Conservation (phyloP, 2,329 filamentous ascomycete species). For the Furcasterigmium sp. region DNA sequence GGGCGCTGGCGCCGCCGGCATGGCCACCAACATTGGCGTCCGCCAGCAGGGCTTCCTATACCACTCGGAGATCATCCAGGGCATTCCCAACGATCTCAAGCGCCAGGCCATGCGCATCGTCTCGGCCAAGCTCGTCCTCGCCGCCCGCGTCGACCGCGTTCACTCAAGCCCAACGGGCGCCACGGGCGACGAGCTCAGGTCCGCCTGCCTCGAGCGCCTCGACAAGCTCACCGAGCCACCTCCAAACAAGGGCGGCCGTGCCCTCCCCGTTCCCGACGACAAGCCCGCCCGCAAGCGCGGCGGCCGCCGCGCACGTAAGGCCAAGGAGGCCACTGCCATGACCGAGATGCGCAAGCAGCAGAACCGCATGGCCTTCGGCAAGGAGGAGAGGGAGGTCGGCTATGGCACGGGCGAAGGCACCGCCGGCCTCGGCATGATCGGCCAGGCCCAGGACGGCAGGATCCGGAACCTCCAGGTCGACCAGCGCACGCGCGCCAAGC, state of each 20-base stretch:
- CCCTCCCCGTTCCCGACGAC: constrained; percentile 88
- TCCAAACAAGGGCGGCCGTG: constrained; percentile 80
- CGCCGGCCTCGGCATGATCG: constrained; percentile 91
- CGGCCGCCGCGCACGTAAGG: constrained; percentile 82
- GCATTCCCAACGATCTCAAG: constrained; percentile 77
- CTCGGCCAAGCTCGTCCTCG: constrained; percentile 88
- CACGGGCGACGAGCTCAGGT: constrained; percentile 74
- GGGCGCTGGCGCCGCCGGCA: constrained; percentile 65
- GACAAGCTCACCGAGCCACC: constrained; percentile 92
- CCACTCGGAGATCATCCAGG: constrained; percentile 82
- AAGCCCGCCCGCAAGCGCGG: constrained; percentile 92
- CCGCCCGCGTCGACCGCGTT: constrained; percentile 82
- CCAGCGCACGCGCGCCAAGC: constrained; percentile 84
- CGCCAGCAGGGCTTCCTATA: constrained; percentile 92
- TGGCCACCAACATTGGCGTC: constrained; percentile 89
- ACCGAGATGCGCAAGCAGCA: constrained; percentile 94
- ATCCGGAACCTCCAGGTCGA: constrained; percentile 88
- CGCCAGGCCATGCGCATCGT: constrained; percentile 94
- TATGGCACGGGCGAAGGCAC: constrained; percentile 84
- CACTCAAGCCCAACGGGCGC: constrained; percentile 78
- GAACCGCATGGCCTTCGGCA: constrained; percentile 92
- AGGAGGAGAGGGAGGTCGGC: constrained; percentile 89
- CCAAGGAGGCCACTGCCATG: constrained; percentile 95
- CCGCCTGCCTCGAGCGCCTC: constrained; percentile 76
- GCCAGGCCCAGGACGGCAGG: constrained; percentile 79